Evolutionary conservation across 345 rosid genomes (phyloP), one percentile per base, ranked within the genome.

Genomic region (Populus alba): DNA sequence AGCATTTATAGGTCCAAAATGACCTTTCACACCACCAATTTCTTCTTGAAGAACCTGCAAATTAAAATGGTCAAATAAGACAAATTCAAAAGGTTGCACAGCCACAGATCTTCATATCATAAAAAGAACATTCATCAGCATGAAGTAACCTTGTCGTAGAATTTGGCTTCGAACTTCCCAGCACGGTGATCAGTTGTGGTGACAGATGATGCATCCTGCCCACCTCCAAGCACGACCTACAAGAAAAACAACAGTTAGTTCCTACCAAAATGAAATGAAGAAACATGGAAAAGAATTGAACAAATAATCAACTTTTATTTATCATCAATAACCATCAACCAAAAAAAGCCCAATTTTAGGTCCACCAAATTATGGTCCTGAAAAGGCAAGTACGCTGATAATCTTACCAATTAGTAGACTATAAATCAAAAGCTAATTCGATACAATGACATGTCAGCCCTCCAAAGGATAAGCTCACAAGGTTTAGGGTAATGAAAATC

Each of bases 161-260:
- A 96, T 79, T 94, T 96, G 72, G 99, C 98, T 80, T 96, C 99
- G 45, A 96, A 96, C 84, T 96, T 94, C 70, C 99, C 98, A 51
- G 99, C 97, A 80, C 97, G 95, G 82, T 94, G 98, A 81, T 96
- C 98, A 23, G 98, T 94, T 49, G 97, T 96, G 7, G 99, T 96
- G 70, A 96, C 97, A 70, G 99, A 85, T 63, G 98, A 94, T 70
- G 99, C 95, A 82, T 94, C 97, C 80, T 94, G 99, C 83, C 99
- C 99, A 84, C 99, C 98, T 83, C 99, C 98, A 85, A 96, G 94
- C 72, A 96, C 97, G 83, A 94, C 97, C 99, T 96, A 80, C 16
- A 68, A 61, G 73, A 38, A 84, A 75, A 74, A 17, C 7, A 38
- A 12, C 45, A 75, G 23, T 63, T 37, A 70, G 27, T 18, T 22